phyloP scores from a whole-genome alignment of 2,329 filamentous ascomycete species.

The Colletotrichum lentis region DNA sequence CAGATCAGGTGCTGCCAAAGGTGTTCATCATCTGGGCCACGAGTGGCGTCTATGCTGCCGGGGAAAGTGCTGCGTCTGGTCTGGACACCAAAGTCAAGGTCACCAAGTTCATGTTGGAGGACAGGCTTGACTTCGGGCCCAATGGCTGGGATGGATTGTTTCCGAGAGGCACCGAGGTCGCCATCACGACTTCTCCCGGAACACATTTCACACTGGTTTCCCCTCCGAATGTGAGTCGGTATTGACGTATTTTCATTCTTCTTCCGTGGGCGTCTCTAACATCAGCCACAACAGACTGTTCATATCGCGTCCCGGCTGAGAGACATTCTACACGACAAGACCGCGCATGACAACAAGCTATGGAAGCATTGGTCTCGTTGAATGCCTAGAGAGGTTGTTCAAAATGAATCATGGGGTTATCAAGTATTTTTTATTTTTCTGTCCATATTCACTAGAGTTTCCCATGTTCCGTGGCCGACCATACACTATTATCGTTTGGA shows the following conservation, averaged over 20 bases:
- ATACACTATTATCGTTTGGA: too few species aligned
- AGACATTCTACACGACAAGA: background rate
- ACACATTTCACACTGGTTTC: slow-evolving; percentile 2
- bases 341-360: background rate
- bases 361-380: background rate
- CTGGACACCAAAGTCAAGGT: background rate
- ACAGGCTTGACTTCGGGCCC: background rate
- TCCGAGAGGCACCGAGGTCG: background rate
- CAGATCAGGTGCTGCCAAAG: background rate
- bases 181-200: background rate
- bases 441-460: too few species aligned
- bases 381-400: background rate
- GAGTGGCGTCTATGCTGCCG: background rate
- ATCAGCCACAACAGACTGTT: background rate
- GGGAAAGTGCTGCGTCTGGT: background rate
- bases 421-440: too few species aligned
- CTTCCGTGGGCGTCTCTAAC: background rate
- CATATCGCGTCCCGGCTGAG: background rate
- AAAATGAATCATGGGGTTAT: too few species aligned
- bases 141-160: background rate
- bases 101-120: background rate
- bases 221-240: background rate
- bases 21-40: background rate
- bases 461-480: too few species aligned
- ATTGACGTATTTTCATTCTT: background rate